phyloP scores from a whole-genome alignment of 2,329 filamentous ascomycete genomes.

The Ilyonectria sp. region DNA sequence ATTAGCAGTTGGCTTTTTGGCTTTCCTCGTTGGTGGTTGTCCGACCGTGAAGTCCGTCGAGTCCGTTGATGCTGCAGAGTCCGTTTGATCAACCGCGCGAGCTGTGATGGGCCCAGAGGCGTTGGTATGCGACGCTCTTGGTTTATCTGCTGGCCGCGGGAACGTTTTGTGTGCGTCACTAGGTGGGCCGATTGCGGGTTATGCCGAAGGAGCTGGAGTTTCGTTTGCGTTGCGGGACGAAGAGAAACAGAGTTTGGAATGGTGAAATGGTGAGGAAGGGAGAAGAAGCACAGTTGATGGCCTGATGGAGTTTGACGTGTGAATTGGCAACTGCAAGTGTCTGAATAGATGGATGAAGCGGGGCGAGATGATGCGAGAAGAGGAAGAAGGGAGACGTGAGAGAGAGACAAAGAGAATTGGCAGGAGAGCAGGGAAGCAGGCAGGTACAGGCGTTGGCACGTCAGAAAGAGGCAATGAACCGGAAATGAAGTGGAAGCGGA shows the following conservation, averaged over 20 bases:
- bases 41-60: neutral
- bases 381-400: neutral
- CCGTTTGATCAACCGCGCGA: constrained; percentile 22
- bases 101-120: constrained; percentile 15
- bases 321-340: neutral
- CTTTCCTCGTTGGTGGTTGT: neutral
- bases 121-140: constrained; percentile 16
- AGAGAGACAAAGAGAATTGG: no score
- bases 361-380: neutral
- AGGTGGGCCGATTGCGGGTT: constrained; percentile 21
- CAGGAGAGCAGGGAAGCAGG: neutral
- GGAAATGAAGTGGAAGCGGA: neutral
- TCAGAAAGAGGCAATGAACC: constrained; percentile 1
- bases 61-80: neutral
- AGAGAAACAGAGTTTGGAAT: constrained; percentile 1
- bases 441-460: neutral
- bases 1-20: constrained; percentile 6
- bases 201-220: constrained; percentile 4
- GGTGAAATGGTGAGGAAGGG: neutral
- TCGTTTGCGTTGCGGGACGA: constrained; percentile 7
- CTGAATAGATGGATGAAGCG: neutral
- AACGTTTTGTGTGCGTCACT: constrained; percentile 5
- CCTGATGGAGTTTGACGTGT: neutral
- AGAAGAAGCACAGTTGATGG: neutral
- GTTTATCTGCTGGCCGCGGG: neutral